Evolutionary conservation across 1,284 basidiomycete species (phyloP), one percentile per base, ranked within the genome.

Genomic region (Paramarasmius palmivorus): DNA sequence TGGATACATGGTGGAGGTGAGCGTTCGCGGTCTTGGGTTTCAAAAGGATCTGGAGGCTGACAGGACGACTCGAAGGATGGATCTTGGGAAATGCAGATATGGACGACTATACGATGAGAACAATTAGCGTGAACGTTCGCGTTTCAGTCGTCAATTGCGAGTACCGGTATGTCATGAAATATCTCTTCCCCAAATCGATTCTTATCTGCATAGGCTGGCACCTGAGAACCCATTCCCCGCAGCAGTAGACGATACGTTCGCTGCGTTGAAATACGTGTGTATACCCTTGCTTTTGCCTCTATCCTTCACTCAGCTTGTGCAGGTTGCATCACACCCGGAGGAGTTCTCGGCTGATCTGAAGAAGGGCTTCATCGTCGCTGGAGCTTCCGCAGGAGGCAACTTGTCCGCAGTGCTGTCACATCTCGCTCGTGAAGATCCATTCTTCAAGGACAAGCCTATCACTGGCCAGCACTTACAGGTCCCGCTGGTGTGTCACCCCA

Each of bases 181-280:
- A 15, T 22, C 26, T 25, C 23, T 3, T 3, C 10, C 19, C 15
- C 7, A 10, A 32, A 29, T 15, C 14, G 12, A 32, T 35, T 8
- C 17, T n/a, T n/a, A 35, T n/a, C 46, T n/a, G 23, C 17, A 29
- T 15, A 55, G 58, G 41, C 40, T 57, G 15, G 55, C 58, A 10
- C 58, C 58, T 4, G 58, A 59, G 39, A 49, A 59, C 51, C 58
- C 49, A 17, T 59, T 59, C 44, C 58, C 58, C n/a, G 51, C 48
- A 12, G 42, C 40, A 5, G 41, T 57, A 25, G 52, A 59, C 34
- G 58, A 59, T 41, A 55, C 22, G 22, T 55, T 53, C 42, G 50
- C 56, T 17, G 55, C 50, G 19, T 34, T 59, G 36, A 55, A 57
- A 44, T 57, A 53, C 47, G 58, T 57, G 20, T 15, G 51, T 52